A percentile compares a stretch with the other conserved stretches of the same genome.
phyloP scores from a whole-genome alignment of 1,284 basidiomycete genomes.

The Tilletia horrida region DNA sequence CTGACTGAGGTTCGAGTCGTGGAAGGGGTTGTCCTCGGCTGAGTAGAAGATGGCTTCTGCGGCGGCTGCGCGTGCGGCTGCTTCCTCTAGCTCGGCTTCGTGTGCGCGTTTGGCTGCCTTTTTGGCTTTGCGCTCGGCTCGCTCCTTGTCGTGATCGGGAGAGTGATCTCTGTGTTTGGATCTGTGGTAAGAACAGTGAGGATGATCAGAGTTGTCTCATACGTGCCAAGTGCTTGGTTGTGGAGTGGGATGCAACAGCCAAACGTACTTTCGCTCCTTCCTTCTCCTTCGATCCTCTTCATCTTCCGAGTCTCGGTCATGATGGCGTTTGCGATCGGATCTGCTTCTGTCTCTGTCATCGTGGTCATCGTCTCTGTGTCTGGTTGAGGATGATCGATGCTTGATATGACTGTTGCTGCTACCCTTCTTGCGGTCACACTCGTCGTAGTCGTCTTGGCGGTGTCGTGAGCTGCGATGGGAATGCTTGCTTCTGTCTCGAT shows the following conservation, averaged over 20 bases:
- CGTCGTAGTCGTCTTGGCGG: conserved; percentile 18
- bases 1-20: conserved; percentile 87
- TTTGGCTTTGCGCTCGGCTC: conserved; percentile 35
- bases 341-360: conserved; percentile 17
- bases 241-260: not conserved
- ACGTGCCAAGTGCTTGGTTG: no score
- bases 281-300: conserved; percentile 21
- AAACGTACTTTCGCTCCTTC: conserved; percentile 17
- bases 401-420: conserved; percentile 8
- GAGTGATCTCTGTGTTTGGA: conserved; percentile 32
- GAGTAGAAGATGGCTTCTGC: conserved; percentile 65
- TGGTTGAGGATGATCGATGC: conserved; percentile 10
- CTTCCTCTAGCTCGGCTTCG: conserved; percentile 30
- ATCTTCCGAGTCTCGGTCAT: conserved; percentile 17
- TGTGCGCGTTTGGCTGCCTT: conserved; percentile 42
- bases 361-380: not conserved
- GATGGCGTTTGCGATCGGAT: conserved; percentile 18
- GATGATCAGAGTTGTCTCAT: no score
- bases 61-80: conserved; percentile 36
- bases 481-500: conserved; percentile 3
- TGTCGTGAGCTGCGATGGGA: not conserved
- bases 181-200: not conserved
- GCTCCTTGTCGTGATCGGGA: not conserved
- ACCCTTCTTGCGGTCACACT: not conserved
- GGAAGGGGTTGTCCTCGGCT: conserved; percentile 91